Conservation (phyloP, 371 early-diverging fungal species). For the Mucor velutinosus region DNA sequence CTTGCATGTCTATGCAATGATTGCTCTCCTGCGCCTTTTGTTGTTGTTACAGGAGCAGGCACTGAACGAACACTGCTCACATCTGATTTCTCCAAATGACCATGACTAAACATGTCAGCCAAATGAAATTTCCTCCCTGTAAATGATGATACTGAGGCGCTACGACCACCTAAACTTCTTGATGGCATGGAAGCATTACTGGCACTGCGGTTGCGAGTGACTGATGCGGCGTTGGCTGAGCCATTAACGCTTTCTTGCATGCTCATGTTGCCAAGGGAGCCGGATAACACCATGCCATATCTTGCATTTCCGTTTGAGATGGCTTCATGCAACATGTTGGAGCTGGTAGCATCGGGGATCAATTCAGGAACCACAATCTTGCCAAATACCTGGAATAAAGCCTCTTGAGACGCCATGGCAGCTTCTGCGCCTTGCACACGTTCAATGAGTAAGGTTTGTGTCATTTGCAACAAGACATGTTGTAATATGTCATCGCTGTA, state of each 20-base stretch:
- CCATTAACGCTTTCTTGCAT: neutral
- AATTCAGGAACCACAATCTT: slow-evolving; percentile 49
- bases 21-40: neutral
- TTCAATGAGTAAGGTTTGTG: slow-evolving; percentile 56
- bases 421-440: slow-evolving; percentile 55
- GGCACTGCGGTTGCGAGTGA: slow-evolving; percentile 22
- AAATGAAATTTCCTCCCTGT: slow-evolving; percentile 23
- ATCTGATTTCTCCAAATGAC: neutral
- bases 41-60: neutral
- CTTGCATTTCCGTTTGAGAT: slow-evolving; percentile 18
- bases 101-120: slow-evolving; percentile 21
- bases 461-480: slow-evolving; percentile 60
- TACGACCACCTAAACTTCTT: slow-evolving; percentile 9
- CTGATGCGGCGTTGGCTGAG: too few relatives aligned
- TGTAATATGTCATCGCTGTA: slow-evolving; percentile 31
- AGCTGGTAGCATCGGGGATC: slow-evolving; percentile 8
- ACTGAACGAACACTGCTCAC: slow-evolving; percentile 10
- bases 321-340: slow-evolving; percentile 18
- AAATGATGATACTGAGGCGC: slow-evolving; percentile 21
- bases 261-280: slow-evolving; percentile 32
- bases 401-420: slow-evolving; percentile 54
- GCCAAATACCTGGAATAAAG: slow-evolving; percentile 65
- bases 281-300: slow-evolving; percentile 30
- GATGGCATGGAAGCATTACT: slow-evolving; percentile 11
- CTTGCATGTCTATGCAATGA: neutral